Evolutionary conservation across 2,329 filamentous ascomycete species (phyloP), one percentile per base, ranked within the genome.

Genomic region (Exophiala xenobiotica): DNA sequence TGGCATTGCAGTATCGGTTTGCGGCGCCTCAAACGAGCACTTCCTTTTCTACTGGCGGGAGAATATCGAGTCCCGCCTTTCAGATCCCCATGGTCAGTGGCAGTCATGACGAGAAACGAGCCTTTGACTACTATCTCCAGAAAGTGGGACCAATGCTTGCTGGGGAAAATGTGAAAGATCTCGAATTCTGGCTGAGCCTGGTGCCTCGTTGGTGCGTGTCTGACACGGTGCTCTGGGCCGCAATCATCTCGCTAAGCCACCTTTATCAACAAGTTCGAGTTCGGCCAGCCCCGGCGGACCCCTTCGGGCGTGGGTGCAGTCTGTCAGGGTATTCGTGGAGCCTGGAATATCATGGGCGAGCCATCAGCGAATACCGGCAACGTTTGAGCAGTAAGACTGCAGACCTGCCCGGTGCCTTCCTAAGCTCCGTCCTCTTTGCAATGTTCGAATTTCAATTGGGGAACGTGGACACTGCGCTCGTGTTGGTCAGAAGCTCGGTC

Each of bases 381-480:
- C 38, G 38, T 6, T 23, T 40, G 38, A 20, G 22, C 19, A n/a
- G 18, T 12, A 20, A 20, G 5, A n/a, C 9, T 20, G n/a, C 11
- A 7, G 38, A 40, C 14, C 22, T 23, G n/a, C 38, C 38, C n/a
- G n/a, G 9, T n/a, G 38, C 20, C 7, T n/a, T 46, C 14, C 22
- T 35, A 16, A 23, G 24, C 14, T 44, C 65, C 26, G 69, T 82
- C 2, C 70, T 83, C 2, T 62, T 83, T 4, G 66, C 83, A 11
- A 80, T 80, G 11, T 70, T 71, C 6, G 81, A 80, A 6, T 24
- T 40, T 12, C 19, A 40, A 23, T 6, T 40, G 14, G 22, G 38
- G 38, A 40, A 40, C 19, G 20, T 22, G 19, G 38, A 24, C 3
- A 40, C 7, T 23, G 38, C 38, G 14, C 9, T 24, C 18, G n/a